Percentiles rank a stretch among this genome's conserved stretches.
phyloP scores from a whole-genome alignment of 1,284 basidiomycete genomes.

The Apiotrichum brassicae region DNA sequence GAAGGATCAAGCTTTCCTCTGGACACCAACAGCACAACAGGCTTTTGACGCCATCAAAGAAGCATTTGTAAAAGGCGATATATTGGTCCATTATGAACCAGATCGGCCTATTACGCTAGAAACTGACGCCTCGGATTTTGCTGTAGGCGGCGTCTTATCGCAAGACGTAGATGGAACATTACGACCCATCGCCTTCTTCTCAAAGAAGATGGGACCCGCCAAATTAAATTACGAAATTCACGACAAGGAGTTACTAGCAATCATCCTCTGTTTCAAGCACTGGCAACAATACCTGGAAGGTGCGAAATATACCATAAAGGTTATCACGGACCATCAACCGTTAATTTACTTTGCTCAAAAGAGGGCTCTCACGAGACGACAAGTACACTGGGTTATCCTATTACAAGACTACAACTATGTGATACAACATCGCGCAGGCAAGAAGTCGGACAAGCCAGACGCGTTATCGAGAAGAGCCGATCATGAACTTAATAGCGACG shows the following conservation, averaged over 20 bases:
- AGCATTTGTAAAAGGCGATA: conserved; percentile 27
- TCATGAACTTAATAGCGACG: no score
- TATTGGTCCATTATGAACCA: conserved; percentile 46
- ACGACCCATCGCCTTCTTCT: conserved; percentile 40
- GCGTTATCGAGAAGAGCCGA: no score
- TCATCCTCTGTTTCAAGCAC: conserved; percentile 44
- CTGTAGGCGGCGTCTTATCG: conserved; percentile 32
- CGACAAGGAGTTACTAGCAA: conserved; percentile 51
- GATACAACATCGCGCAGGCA: conserved; percentile 19
- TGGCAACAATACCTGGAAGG: conserved; percentile 49
- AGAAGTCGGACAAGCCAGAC: no score
- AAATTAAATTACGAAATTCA: conserved; percentile 48
- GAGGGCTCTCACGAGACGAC: conserved; percentile 43
- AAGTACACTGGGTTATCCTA: conserved; percentile 48
- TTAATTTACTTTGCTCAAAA: conserved; percentile 49
- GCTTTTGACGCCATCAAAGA: conserved; percentile 20
- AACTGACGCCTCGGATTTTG: conserved; percentile 37
- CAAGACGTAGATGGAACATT: conserved; percentile 24
- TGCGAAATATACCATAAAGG: conserved; percentile 21
- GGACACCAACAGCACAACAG: conserved; percentile 38
- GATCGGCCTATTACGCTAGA: conserved; percentile 31
- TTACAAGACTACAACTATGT: conserved; percentile 46
- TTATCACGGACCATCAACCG: conserved; percentile 50
- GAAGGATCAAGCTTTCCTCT: conserved; percentile 40
- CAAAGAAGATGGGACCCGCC: conserved; percentile 30